Evolutionary conservation across 371 early-diverging fungal genomes (phyloP).

Genomic region (Mucor irregularis): DNA sequence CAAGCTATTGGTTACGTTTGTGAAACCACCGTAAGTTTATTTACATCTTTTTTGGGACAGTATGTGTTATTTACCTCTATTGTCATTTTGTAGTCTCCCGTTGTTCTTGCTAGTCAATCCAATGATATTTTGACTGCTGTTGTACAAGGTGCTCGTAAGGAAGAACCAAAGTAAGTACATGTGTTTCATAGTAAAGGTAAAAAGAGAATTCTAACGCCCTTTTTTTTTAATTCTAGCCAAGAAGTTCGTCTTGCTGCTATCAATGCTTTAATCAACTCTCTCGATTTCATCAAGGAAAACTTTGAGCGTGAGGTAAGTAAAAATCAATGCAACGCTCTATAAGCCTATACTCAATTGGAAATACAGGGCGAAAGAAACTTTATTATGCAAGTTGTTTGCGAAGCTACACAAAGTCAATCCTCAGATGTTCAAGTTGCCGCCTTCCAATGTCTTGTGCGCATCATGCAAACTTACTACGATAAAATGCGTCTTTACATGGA

Average conservation of each 20-base stretch:
- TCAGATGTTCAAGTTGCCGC: constrained; percentile 80
- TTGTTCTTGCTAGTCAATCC: constrained; percentile 74
- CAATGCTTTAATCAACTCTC: constrained; percentile 88
- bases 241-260: constrained; percentile 89
- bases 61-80: not conserved
- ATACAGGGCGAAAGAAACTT: constrained; percentile 86
- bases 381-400: constrained; percentile 98
- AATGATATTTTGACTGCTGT: constrained; percentile 91
- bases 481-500: constrained; percentile 94
- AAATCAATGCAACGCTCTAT: not conserved
- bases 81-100: constrained; percentile 60
- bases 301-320: constrained; percentile 76
- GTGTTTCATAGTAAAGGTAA: too few species aligned
- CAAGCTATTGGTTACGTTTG: constrained; percentile 92
- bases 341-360: not conserved
- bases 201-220: not conserved
- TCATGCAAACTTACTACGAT: constrained; percentile 94
- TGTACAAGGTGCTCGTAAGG: constrained; percentile 88
- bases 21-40: constrained; percentile 74
- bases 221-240: constrained; percentile 46
- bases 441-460: constrained; percentile 94
- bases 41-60: not conserved
- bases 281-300: constrained; percentile 90
- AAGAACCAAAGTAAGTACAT: constrained; percentile 52
- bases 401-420: constrained; percentile 83